Evolutionary conservation across 2,329 filamentous ascomycete genomes (phyloP).

Genomic region (Penicillium corylophilum): DNA sequence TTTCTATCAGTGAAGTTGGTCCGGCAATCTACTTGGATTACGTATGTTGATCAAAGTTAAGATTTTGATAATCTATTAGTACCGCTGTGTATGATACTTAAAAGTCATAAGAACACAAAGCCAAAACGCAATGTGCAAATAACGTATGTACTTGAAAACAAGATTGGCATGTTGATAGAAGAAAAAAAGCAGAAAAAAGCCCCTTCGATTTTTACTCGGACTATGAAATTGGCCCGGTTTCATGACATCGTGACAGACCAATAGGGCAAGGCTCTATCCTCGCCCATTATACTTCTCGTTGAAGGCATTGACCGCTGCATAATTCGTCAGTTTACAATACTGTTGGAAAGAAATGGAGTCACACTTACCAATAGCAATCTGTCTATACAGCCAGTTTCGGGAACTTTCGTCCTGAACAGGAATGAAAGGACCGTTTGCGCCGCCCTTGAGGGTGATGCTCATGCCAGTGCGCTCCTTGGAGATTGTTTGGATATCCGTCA

Average conservation of each 20-base stretch:
- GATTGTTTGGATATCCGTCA: slow-evolving; percentile 96
- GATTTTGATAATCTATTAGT: slow-evolving; percentile 1
- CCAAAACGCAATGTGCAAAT: slow-evolving; percentile 2
- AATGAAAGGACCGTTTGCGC: slow-evolving; percentile 90
- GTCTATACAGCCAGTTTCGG: slow-evolving; percentile 65
- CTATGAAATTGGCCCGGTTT: slow-evolving; percentile 14
- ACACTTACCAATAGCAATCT: slow-evolving; percentile 59
- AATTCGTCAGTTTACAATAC: slow-evolving; percentile 11
- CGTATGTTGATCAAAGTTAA: not conserved
- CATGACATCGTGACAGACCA: slow-evolving; percentile 21
- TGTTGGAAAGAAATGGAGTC: not conserved
- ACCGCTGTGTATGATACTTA: slow-evolving; percentile 2
- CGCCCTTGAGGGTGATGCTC: slow-evolving; percentile 82
- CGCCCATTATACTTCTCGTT: slow-evolving; percentile 67
- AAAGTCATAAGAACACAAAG: not conserved
- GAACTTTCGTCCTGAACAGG: slow-evolving; percentile 85
- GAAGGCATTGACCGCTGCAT: slow-evolving; percentile 61
- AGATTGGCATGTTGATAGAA: not conserved
- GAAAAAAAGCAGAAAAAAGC: not conserved
- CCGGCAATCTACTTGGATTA: not conserved
- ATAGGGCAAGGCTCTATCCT: slow-evolving; percentile 40
- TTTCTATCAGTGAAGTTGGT: not conserved
- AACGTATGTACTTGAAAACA: slow-evolving; percentile 8
- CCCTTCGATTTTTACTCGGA: slow-evolving; percentile 9
- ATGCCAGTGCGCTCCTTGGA: slow-evolving; percentile 94